Evolutionary conservation across 2,329 filamentous ascomycete genomes (phyloP).

Genomic region (Pyrenochaeta sp.): DNA sequence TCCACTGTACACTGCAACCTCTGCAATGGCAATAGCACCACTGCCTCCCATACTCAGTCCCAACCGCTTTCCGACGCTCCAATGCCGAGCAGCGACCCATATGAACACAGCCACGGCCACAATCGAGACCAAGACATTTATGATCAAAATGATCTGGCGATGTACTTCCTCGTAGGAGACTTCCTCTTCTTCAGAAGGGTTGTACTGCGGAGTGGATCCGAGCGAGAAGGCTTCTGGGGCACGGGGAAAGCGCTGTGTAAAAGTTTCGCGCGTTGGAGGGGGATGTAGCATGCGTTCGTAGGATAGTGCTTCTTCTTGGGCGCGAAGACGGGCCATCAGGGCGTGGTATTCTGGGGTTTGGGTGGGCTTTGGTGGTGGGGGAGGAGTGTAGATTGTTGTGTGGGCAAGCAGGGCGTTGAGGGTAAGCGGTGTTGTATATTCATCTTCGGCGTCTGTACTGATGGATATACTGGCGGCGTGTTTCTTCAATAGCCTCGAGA

Average conservation of each 20-base stretch:
- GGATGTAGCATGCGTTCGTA: conserved; percentile 84
- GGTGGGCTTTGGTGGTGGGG: conserved; percentile 73
- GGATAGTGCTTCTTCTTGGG: conserved; percentile 79
- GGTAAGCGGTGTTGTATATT: conserved; percentile 38
- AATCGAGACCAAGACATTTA: conserved; percentile 90
- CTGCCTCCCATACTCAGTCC: conserved; percentile 76
- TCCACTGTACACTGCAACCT: conserved; percentile 79
- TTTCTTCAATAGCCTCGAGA: conserved; percentile 64
- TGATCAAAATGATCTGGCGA: conserved; percentile 81
- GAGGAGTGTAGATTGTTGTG: conserved; percentile 76
- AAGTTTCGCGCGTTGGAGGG: conserved; percentile 63
- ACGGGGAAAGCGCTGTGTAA: conserved; percentile 65
- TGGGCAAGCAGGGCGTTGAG: conserved; percentile 78
- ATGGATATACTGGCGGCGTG: conserved; percentile 15
- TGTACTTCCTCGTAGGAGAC: conserved; percentile 77
- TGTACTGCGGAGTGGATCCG: conserved; percentile 31
- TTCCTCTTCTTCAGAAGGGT: conserved; percentile 64
- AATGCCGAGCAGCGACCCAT: conserved; percentile 80
- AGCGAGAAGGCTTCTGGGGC: conserved; percentile 61
- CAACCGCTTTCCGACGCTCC: conserved; percentile 74
- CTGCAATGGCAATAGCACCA: conserved; percentile 74
- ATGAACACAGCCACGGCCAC: conserved; percentile 79
- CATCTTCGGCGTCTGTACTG: not conserved
- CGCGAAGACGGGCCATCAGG: conserved; percentile 84
- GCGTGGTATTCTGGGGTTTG: conserved; percentile 84